phyloP scores from a whole-genome alignment of 2,329 filamentous ascomycete genomes.

The Diaporthe sp. region DNA sequence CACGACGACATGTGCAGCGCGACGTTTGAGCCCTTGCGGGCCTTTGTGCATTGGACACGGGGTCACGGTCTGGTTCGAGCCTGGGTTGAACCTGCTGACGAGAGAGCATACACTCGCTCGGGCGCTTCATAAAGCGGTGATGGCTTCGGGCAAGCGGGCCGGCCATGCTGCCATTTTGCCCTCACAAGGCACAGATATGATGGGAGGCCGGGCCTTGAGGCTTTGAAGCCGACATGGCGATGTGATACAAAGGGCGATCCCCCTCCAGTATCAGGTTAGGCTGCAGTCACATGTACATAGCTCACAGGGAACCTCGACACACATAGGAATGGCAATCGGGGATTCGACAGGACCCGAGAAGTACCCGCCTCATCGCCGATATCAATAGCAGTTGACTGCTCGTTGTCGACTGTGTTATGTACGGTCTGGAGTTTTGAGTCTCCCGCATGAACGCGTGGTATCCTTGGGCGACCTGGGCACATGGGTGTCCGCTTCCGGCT shows the following conservation, averaged over 20 bases:
- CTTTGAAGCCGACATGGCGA: neutral
- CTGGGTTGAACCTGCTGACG: neutral
- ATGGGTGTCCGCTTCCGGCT: neutral
- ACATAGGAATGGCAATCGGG: too few species aligned
- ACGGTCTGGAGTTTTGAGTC: neutral
- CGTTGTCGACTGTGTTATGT: neutral
- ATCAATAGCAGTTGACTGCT: neutral
- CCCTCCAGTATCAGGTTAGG: neutral
- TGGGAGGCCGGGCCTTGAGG: neutral
- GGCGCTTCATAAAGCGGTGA: neutral
- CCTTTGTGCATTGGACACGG: neutral
- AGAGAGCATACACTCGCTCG: neutral
- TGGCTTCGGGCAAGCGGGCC: conserved; percentile 5
- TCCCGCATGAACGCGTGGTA: neutral
- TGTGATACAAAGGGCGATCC: neutral
- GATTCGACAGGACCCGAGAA: too few species aligned
- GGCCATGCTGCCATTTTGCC: neutral
- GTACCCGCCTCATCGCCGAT: neutral
- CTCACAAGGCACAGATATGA: too few species aligned
- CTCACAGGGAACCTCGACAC: neutral
- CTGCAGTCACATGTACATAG: neutral
- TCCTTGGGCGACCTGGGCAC: neutral
- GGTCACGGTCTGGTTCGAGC: neutral
- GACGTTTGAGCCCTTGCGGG: neutral
- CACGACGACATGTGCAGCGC: neutral